These are phyloP conservation scores for Blastobotrys proliferans DNA, from an alignment of 1,139 yeast genomes.

Conservation along the genomic window DNA sequence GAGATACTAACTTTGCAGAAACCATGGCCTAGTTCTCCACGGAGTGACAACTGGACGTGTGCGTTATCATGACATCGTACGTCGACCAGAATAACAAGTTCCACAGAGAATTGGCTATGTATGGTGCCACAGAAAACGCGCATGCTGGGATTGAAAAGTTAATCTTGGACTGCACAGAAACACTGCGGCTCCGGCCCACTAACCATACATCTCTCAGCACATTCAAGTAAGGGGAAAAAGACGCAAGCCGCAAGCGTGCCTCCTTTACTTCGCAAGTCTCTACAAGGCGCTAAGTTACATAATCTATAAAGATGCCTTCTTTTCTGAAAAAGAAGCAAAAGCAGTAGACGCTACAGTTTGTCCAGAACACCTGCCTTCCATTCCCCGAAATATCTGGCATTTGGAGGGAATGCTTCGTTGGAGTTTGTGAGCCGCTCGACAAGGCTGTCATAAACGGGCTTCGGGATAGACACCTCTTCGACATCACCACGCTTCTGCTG, in stretches of 20 bases:
- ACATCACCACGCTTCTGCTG: constrained; percentile 36
- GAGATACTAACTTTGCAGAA: constrained; percentile 35
- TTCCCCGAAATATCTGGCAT: constrained; percentile 30
- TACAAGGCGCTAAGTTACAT: constrained; percentile 1
- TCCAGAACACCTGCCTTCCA: constrained; percentile 35
- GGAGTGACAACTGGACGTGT: constrained; percentile 47
- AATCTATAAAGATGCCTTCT: too few relatives aligned
- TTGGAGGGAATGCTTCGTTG: constrained; percentile 36
- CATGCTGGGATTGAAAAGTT: constrained; percentile 29
- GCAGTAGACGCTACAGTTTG: too few relatives aligned
- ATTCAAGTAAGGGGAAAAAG: constrained; percentile 51
- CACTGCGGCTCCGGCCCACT: constrained; percentile 33
- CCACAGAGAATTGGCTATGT: constrained; percentile 53
- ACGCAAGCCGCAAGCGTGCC: constrained; percentile 86
- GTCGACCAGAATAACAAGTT: constrained; percentile 39
- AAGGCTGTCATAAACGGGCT: constrained; percentile 32
- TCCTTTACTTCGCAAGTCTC: constrained; percentile 40
- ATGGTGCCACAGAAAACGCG: constrained; percentile 27
- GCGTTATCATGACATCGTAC: constrained; percentile 62
- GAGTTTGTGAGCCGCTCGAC: constrained; percentile 30
- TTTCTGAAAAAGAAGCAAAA: too few relatives aligned
- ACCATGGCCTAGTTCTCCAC: constrained; percentile 31
- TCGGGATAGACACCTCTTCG: constrained; percentile 38
- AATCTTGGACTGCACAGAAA: constrained; percentile 33
- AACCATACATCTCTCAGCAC: constrained; percentile 21